phyloP scores from a whole-genome alignment of 2,329 filamentous ascomycete genomes.

The Fusarium dimerum region DNA sequence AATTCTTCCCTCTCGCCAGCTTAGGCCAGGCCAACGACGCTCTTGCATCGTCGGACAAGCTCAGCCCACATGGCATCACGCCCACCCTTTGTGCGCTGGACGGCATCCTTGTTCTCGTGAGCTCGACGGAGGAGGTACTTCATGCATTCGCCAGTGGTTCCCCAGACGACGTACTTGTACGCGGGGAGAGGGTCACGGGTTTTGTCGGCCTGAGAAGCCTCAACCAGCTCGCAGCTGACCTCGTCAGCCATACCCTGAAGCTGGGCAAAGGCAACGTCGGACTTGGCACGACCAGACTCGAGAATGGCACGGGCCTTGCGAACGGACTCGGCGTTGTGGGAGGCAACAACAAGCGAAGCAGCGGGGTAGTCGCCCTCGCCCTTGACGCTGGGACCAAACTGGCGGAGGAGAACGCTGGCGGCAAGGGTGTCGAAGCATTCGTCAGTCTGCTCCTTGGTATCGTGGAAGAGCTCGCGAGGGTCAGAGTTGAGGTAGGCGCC shows the following conservation, averaged over 20 bases:
- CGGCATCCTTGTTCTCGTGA: conserved; percentile 73
- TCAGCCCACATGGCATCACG: conserved; percentile 65
- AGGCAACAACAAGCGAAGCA: conserved; percentile 71
- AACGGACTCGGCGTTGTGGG: conserved; percentile 79
- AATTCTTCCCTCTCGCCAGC: conserved; percentile 9
- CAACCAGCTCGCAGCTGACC: conserved; percentile 66
- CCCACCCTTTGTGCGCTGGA: conserved; percentile 62
- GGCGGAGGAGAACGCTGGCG: conserved; percentile 63
- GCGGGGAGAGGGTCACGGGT: conserved; percentile 51
- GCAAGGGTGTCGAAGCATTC: conserved; percentile 71
- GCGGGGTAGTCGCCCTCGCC: conserved; percentile 52
- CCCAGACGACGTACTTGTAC: conserved; percentile 72
- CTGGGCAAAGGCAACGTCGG: conserved; percentile 57
- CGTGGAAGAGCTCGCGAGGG: conserved; percentile 68
- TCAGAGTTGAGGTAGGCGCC: conserved; percentile 74
- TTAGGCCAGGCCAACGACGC: conserved; percentile 39
- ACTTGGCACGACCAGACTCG: conserved; percentile 44
- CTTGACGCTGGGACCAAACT: conserved; percentile 39
- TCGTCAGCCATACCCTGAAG: conserved; percentile 97
- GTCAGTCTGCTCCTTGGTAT: conserved; percentile 72
- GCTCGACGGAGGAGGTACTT: conserved; percentile 68
- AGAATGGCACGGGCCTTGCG: conserved; percentile 54
- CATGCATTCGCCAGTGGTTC: conserved; percentile 76
- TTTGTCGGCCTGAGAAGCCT: conserved; percentile 36
- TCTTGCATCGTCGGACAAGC: conserved; percentile 56